Conservation (phyloP, 306 rosid genomes). For the Quercus alba region DNA sequence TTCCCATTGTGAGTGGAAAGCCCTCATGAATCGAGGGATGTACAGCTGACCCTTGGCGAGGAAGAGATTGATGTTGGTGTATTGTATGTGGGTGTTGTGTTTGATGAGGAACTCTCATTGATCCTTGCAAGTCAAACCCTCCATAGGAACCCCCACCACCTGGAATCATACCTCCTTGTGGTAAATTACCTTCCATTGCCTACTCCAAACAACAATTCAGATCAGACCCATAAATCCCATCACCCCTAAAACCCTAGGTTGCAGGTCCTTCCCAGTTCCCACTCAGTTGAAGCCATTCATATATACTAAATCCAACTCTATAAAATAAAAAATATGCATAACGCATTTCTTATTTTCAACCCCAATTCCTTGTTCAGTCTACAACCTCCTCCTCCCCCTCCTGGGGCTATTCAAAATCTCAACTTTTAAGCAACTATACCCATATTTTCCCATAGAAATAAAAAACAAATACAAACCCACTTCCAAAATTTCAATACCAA, state of each 20-base stretch:
- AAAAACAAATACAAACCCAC: constrained; percentile 24
- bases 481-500: not conserved
- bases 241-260: constrained; percentile 20
- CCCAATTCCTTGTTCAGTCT: constrained; percentile 13
- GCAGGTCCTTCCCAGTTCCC: not conserved
- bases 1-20: constrained; percentile 61
- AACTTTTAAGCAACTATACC: constrained; percentile 21
- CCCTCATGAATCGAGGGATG: constrained; percentile 58
- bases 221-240: constrained; percentile 29
- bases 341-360: constrained; percentile 10
- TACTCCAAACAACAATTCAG: constrained; percentile 30
- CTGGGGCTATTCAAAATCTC: constrained; percentile 12
- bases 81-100: constrained; percentile 42
- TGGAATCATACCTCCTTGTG: constrained; percentile 70
- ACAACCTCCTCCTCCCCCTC: no score
- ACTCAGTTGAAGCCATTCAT: not conserved
- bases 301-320: constrained; percentile 3
- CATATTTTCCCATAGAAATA: constrained; percentile 10
- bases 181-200: constrained; percentile 76
- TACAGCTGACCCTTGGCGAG: constrained; percentile 50
- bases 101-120: constrained; percentile 50
- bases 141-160: constrained; percentile 64
- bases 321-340: constrained; percentile 21
- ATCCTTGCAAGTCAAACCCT: constrained; percentile 69
- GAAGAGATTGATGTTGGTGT: constrained; percentile 51